Conservation (phyloP, 2,329 filamentous ascomycete genomes). For the Tricladium varicosporioides region DNA sequence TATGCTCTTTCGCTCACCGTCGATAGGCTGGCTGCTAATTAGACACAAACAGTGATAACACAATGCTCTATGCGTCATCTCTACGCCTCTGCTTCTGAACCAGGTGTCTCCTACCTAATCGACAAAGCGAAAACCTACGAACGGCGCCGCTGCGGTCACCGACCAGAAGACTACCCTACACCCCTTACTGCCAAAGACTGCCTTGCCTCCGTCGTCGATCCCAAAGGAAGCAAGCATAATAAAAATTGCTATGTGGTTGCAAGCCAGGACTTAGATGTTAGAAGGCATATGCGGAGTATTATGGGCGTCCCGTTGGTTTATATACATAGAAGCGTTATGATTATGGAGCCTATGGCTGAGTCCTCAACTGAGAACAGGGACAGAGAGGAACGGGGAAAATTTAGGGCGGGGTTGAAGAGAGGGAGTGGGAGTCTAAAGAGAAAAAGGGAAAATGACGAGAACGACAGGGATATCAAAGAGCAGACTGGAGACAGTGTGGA, state of each 20-base stretch:
- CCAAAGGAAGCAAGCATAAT: constrained; percentile 68
- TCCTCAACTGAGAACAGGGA: constrained; percentile 62
- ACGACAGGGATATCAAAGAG: constrained; percentile 21
- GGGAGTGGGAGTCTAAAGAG: constrained; percentile 38
- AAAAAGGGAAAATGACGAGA: constrained; percentile 34
- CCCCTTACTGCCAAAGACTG: constrained; percentile 71
- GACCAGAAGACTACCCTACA: constrained; percentile 67
- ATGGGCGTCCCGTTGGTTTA: constrained; percentile 76
- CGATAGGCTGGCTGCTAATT: constrained; percentile 5
- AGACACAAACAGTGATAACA: constrained; percentile 60
- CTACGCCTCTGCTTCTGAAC: constrained; percentile 60
- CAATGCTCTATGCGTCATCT: constrained; percentile 80
- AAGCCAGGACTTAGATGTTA: constrained; percentile 64
- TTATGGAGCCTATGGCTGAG: constrained; percentile 73
- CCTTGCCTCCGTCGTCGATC: constrained; percentile 72
- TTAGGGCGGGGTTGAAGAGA: constrained; percentile 63
- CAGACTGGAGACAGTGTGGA: constrained; percentile 21
- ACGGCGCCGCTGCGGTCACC: constrained; percentile 75
- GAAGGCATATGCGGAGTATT: constrained; percentile 62
- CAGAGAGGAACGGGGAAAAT: constrained; percentile 71
- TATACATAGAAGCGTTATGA: constrained; percentile 76
- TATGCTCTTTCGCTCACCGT: constrained; percentile 46
- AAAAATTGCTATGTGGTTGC: constrained; percentile 79
- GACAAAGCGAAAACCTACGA: constrained; percentile 73
- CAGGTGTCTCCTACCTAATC: constrained; percentile 54